Evolutionary conservation across 139 green algal species (phyloP).

Genomic region (Chlamydomonas incerta): DNA sequence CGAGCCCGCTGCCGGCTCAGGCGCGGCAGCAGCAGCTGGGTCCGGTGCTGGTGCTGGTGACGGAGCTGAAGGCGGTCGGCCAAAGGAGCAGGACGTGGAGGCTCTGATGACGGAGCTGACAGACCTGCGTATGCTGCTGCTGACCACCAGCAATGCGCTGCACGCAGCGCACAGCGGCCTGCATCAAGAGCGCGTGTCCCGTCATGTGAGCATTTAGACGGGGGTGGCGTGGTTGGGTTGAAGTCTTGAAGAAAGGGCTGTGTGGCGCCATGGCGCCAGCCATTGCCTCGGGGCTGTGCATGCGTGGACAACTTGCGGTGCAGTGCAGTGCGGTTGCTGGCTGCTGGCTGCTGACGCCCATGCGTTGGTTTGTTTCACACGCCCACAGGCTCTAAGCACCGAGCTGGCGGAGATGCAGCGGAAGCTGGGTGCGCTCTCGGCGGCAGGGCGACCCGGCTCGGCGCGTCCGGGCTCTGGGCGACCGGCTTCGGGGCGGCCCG

Average conservation of each 20-base stretch:
- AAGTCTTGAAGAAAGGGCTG: background rate
- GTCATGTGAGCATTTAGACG: background rate
- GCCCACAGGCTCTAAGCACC: background rate
- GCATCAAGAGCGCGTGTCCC: background rate
- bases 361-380: too few species aligned
- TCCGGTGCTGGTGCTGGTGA: too few species aligned
- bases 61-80: too few species aligned
- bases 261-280: too few species aligned
- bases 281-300: background rate
- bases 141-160: conserved; percentile 1
- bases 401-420: conserved; percentile 24
- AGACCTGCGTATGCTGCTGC: conserved; percentile 19
- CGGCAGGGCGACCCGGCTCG: too few species aligned
- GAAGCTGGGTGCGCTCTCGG: background rate
- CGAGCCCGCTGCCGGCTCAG: background rate
- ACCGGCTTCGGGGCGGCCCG: too few species aligned
- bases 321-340: too few species aligned
- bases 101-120: conserved; percentile 21
- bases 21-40: background rate
- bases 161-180: background rate
- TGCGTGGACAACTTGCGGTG: too few species aligned
- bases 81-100: background rate
- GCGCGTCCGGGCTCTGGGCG: too few species aligned
- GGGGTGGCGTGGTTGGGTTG: background rate
- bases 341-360: too few species aligned